Evolutionary conservation across 495 filamentous ascomycete species (phyloP).

Genomic region (Chaetomium cochliodes): DNA sequence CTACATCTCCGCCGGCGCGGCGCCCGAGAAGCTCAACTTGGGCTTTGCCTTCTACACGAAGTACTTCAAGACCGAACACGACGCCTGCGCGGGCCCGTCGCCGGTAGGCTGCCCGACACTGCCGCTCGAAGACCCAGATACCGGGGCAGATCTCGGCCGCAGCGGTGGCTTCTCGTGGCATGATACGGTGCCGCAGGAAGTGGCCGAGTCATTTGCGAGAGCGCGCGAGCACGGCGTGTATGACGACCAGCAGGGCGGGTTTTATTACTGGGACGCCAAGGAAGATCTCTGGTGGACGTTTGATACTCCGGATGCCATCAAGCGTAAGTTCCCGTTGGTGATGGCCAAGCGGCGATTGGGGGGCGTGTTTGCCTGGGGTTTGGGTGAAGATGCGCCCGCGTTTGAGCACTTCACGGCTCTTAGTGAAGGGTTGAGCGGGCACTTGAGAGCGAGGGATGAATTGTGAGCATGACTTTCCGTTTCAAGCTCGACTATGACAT

Average conservation of each 20-base stretch:
- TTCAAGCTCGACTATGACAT: background rate
- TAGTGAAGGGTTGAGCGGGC: constrained; percentile 38
- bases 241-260: constrained; percentile 59
- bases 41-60: constrained; percentile 75
- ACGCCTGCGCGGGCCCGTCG: constrained; percentile 44
- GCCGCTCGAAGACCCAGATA: constrained; percentile 61
- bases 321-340: constrained; percentile 61
- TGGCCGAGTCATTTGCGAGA: constrained; percentile 49
- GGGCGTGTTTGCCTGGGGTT: constrained; percentile 70
- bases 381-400: constrained; percentile 66
- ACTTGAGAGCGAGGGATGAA: constrained; percentile 25
- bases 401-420: constrained; percentile 61
- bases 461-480: constrained; percentile 13
- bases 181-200: constrained; percentile 48
- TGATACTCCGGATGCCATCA: constrained; percentile 63
- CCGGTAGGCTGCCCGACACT: constrained; percentile 64
- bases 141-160: constrained; percentile 63
- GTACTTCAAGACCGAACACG: constrained; percentile 63
- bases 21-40: constrained; percentile 61
- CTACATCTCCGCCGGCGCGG: constrained; percentile 59
- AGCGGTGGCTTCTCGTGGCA: constrained; percentile 62
- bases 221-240: constrained; percentile 56
- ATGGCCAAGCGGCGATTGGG: constrained; percentile 59
- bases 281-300: constrained; percentile 71
- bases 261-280: constrained; percentile 65